Evolutionary conservation across 768 basidiomycete species (phyloP).

Genomic region (Tricholoma matsutake): DNA sequence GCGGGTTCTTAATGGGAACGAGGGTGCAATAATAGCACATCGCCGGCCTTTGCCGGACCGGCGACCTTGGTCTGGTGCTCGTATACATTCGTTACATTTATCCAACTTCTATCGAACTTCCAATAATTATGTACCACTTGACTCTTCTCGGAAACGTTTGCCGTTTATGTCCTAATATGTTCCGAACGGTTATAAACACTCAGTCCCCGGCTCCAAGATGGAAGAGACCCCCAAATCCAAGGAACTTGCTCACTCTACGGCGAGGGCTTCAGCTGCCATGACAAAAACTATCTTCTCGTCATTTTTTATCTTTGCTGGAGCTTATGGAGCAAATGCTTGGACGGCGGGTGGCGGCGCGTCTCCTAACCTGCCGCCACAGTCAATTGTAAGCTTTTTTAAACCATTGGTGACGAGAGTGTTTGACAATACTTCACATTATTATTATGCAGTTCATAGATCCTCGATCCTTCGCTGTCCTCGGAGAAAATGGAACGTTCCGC

Average conservation of each 20-base stretch:
- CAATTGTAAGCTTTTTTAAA: constrained; percentile 23
- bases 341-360: constrained; percentile 6
- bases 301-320: constrained; percentile 2
- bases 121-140: too few species aligned
- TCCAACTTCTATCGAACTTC: too few species aligned
- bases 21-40: too few species aligned
- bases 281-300: not conserved
- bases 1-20: too few species aligned
- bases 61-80: too few species aligned
- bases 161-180: too few species aligned
- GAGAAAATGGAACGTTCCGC: constrained; percentile 37
- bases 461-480: constrained; percentile 47
- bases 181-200: too few species aligned
- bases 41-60: too few species aligned
- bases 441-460: constrained; percentile 48
- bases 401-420: not conserved
- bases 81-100: too few species aligned
- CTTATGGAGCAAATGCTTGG: constrained; percentile 4
- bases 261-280: not conserved
- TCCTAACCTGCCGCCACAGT: constrained; percentile 26
- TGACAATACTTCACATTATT: not conserved
- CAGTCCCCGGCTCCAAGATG: not conserved
- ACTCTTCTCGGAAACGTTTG: too few species aligned
- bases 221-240: not conserved
- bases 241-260: not conserved